Evolutionary conservation across 2,329 filamentous ascomycete species (phyloP).

Genomic region (Cladophialophora bantiana): DNA sequence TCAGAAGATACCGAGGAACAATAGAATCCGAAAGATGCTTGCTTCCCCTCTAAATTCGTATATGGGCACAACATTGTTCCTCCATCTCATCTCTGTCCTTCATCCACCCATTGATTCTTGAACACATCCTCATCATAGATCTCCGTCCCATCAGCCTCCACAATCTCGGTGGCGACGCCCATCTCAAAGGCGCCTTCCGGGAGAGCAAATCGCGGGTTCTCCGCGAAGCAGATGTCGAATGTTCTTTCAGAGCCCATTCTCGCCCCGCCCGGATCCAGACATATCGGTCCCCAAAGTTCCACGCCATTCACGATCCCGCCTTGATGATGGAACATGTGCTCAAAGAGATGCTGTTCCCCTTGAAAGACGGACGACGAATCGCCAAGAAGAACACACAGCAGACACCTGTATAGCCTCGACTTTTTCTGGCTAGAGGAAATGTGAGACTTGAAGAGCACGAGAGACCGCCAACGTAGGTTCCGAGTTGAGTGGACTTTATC

Average conservation of each 20-base stretch:
- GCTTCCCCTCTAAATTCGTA: neutral
- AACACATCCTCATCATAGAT: slow-evolving; percentile 15
- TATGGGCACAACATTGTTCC: neutral
- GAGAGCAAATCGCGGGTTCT: slow-evolving; percentile 16
- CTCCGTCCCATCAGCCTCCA: slow-evolving; percentile 23
- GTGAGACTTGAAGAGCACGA: slow-evolving; percentile 33
- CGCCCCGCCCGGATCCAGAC: slow-evolving; percentile 21
- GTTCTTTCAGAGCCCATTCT: slow-evolving; percentile 24
- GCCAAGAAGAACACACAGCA: slow-evolving; percentile 26
- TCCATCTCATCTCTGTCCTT: slow-evolving; percentile 15
- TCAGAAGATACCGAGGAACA: neutral
- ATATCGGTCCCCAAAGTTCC: slow-evolving; percentile 26
- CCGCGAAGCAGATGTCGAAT: slow-evolving; percentile 31
- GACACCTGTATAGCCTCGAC: slow-evolving; percentile 24
- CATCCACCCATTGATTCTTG: slow-evolving; percentile 25
- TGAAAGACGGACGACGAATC: slow-evolving; percentile 17
- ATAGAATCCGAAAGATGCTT: neutral
- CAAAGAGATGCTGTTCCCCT: slow-evolving; percentile 27
- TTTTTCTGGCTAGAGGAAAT: slow-evolving; percentile 22
- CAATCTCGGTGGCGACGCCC: slow-evolving; percentile 19
- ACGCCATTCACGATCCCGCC: slow-evolving; percentile 12
- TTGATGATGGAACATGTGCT: slow-evolving; percentile 28
- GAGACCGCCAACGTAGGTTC: slow-evolving; percentile 27
- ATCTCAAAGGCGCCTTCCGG: slow-evolving; percentile 28
- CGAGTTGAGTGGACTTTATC: slow-evolving; percentile 23